Evolutionary conservation across 306 rosid genomes (phyloP), one percentile per base, ranked within the genome.

Genomic region (Phaseolus lunatus): DNA sequence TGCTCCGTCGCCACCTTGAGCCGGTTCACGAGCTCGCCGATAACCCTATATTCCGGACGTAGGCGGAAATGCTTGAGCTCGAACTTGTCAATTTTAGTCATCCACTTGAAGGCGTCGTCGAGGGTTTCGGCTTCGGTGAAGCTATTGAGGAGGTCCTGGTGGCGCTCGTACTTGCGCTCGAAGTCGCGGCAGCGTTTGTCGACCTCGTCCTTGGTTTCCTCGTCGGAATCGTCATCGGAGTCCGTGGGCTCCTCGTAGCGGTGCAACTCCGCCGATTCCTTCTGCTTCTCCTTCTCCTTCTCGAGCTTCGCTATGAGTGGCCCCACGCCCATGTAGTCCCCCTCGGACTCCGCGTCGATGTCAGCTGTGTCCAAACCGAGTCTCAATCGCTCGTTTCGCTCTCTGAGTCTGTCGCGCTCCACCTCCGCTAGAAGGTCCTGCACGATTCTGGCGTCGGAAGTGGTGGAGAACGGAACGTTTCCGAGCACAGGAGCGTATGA

Each of bases 31-130:
- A 94, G 82, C 85, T 94, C 98, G 54, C 97, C 97, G 41, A 92
- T 92, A 54, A 94, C 98, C 80, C 91, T 83, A 65, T 92, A 92
- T 67, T 94, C 96, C 5, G 81, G 88, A 29, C 88, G 90, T 50
- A 90, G 91, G 63, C 26, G 77, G 52, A 92, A 95, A 81, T 95
- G 96, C 31, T 88, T 91, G 16, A 88, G 78, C 81, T 95, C 97
- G 66, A 95, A 95, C 85, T 81, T 90, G 76, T 95, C 91, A 31
- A 92, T 92, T 82, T 84, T 89, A 33, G 57, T 41, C 97, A 90
- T 95, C 91, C 95, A 90, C 67, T 89, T 92, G 81, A 80, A 92
- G 13, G 97, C 88, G 43, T 95, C 97, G 37, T 92, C 95, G 15
- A 95, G 89, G 15, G 96, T 86, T 24, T 87, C 96, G 13, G 96